phyloP scores from a whole-genome alignment of 495 filamentous ascomycete genomes.

The Geopyxis carbonaria region DNA sequence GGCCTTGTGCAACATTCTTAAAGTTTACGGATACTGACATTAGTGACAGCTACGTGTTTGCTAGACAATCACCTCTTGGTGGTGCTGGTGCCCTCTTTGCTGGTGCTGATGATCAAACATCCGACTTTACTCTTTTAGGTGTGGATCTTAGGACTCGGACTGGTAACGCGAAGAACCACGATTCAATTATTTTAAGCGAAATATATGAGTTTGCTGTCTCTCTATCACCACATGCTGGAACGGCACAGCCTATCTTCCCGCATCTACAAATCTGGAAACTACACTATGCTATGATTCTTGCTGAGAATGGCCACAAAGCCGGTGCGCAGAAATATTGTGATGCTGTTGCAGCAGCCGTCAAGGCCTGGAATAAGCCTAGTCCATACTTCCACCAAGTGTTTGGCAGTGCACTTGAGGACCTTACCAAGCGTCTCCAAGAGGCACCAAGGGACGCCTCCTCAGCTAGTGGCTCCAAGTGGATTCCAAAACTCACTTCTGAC shows the following conservation, averaged over 20 bases:
- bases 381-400: slow-evolving; percentile 66
- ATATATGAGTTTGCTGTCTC: slow-evolving; percentile 72
- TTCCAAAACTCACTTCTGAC: slow-evolving; percentile 85
- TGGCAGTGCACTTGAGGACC: slow-evolving; percentile 60
- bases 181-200: slow-evolving; percentile 75
- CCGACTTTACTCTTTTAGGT: slow-evolving; percentile 67
- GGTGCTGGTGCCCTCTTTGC: slow-evolving; percentile 44
- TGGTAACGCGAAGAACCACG: slow-evolving; percentile 53
- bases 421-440: slow-evolving; percentile 64
- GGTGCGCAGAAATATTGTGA: slow-evolving; percentile 90
- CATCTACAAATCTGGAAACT: slow-evolving; percentile 83
- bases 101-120: slow-evolving; percentile 65
- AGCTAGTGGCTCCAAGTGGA: slow-evolving; percentile 44
- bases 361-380: slow-evolving; percentile 62
- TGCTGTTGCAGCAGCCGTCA: slow-evolving; percentile 59
- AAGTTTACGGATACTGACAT: slow-evolving; percentile 2
- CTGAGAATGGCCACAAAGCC: slow-evolving; percentile 60
- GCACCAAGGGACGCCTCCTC: slow-evolving; percentile 54
- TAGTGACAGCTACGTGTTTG: slow-evolving; percentile 36
- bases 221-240: slow-evolving; percentile 9
- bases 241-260: slow-evolving; percentile 32
- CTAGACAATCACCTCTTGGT: slow-evolving; percentile 31
- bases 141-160: slow-evolving; percentile 54
- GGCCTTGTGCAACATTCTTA: slow-evolving; percentile 20
- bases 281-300: slow-evolving; percentile 63